Base-by-base conservation (phyloP, 441 rosid species). In the Adansonia grandidieri region DNA sequence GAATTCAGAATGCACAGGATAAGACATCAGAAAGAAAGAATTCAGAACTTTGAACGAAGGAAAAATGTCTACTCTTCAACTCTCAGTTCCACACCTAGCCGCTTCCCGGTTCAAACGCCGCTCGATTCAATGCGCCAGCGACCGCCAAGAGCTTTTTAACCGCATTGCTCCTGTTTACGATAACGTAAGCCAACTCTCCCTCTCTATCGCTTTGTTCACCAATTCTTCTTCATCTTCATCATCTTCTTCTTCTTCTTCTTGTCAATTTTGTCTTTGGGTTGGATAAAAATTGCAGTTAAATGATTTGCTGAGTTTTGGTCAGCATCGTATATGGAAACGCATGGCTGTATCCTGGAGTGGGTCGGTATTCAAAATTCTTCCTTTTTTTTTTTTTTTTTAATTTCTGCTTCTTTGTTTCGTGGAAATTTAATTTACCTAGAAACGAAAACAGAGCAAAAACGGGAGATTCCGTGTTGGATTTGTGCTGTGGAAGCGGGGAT, bases 401-500 rank as follows among this genome's bases (percentile, higher is more conserved):
- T 37, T 37, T 3, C 5, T 69, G 20, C 3, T 44, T 14, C 9
- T 65, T 53, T 56, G 13, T 42, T 37, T 81, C 68, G 9, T 61
- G 79, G 77, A 3, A 9, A 78, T 48, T 22, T 42, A 19, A 3
- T 71, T 73, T 42, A 47, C 22, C 28, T 37, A 20, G 11, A 69
- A 17, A 20, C 70, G 68, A 57, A 71, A 67, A 64, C 85, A 95
- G 97, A 44, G 92, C 91, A 0, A 89, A 85, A 81, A 60, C 7
- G 75, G 97, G 96, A 51, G 97, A 91, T 63, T 19, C 67, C 45
- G 93, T 86, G 78, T 82, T 95, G 86, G 98, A 95, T 84, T 81
- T 96, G 88, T 96, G 98, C 75, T 92, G 96, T 82, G 96, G 96
- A 83, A 93, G 94, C 82, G 97, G 97, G 40, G 97, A 91, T 85